A percentile compares a stretch with the other conserved stretches of the same genome.
Evolutionary conservation across 306 rosid genomes (phyloP).

Genomic region (Sindora glabra): DNA sequence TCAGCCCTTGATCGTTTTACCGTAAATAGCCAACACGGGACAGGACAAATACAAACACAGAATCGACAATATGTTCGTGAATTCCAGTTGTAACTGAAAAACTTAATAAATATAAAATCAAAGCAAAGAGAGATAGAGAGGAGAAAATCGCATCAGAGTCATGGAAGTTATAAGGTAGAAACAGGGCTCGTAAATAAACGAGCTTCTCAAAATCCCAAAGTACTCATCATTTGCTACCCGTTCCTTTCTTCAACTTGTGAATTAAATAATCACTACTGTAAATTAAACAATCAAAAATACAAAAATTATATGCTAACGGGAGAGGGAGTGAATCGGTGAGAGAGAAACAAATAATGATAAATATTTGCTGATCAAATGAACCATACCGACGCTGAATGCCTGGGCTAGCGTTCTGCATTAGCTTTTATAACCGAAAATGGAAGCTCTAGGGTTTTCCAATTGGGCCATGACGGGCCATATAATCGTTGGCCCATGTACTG

Average conservation of each 20-base stretch:
- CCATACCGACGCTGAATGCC: too few relatives aligned
- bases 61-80: too few relatives aligned
- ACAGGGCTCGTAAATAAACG: constrained; percentile 36
- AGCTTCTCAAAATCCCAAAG: constrained; percentile 41
- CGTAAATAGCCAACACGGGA: too few relatives aligned
- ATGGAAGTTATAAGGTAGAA: constrained; percentile 57
- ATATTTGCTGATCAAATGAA: too few relatives aligned
- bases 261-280: background rate
- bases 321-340: background rate
- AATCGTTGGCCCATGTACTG: background rate
- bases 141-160: constrained; percentile 46
- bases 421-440: background rate
- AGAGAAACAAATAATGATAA: background rate
- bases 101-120: background rate
- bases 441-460: background rate
- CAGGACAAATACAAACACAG: too few relatives aligned
- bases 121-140: background rate
- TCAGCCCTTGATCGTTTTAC: too few relatives aligned
- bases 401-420: background rate
- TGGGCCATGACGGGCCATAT: background rate
- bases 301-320: too few relatives aligned
- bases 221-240: constrained; percentile 33
- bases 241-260: background rate
- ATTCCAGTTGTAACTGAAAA: too few relatives aligned
- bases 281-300: too few relatives aligned